Evolutionary conservation across 441 rosid genomes (phyloP), one percentile per base, ranked within the genome.

Genomic region (Arabidopsis hybrid): DNA sequence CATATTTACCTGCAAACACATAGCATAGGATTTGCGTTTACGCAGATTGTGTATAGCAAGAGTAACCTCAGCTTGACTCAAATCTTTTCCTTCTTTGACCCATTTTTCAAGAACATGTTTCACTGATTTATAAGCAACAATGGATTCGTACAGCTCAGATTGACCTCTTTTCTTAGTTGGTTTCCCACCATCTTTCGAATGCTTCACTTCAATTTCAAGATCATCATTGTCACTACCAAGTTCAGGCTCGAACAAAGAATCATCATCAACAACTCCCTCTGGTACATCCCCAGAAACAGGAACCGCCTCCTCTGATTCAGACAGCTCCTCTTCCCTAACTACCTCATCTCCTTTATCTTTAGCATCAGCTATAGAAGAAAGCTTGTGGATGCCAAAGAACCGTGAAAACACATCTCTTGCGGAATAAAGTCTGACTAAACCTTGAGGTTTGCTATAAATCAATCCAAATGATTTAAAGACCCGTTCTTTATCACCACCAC

Each of bases 321-420:
- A 86, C 76, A 93, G 85, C n/a, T 78, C 90, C 52, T 91, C 91
- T 62, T 90, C 90, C 76, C 34, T 73, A n/a, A 81, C 85, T 66
- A 82, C 82, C 56, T 86, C 91, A 5, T 80, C 83, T 74, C 79
- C 86, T 16, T 84, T 75, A 63, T 82, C 87, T 70, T 81, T 75
- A 1, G 84, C 68, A 76, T 89, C 94, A 60, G 91, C 90, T 78
- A 85, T 78, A 4, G 95, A 89, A 67, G 99, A 87, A 60, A 95
- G 83, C 65, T 83, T 63, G 7, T 73, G 72, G 29, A 69, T 72
- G 51, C 78, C 73, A 61, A 65, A 67, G 34, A 80, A 45, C 71
- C 63, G 71, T 3, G 84, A 75, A 63, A 70, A 63, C 65, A 46
- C 73, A 83, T 66, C 68, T 62, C 57, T 59, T 2, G 73, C 43